These are phyloP conservation scores for Diaporthe ilicicola DNA, from an alignment of 2,329 filamentous ascomycete genomes.

Conservation along the genomic window DNA sequence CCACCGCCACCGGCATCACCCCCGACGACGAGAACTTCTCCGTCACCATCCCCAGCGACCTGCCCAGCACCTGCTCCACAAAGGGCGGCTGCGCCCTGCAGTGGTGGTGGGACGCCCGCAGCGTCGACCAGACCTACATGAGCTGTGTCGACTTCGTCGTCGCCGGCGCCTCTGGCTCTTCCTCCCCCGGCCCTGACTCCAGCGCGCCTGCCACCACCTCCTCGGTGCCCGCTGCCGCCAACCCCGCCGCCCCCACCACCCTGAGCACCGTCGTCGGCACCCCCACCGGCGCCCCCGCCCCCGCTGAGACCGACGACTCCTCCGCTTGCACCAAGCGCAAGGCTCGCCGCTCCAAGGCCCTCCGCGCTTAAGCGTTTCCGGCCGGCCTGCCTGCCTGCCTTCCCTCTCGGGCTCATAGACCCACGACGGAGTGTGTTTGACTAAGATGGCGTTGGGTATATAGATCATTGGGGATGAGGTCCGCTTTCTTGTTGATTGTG, in stretches of 20 bases:
- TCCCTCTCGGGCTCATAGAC: no score
- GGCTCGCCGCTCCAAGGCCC: slow-evolving; percentile 2
- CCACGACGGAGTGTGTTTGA: not conserved
- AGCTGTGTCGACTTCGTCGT: slow-evolving; percentile 60
- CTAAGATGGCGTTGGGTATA: not conserved
- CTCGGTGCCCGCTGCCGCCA: slow-evolving; percentile 10
- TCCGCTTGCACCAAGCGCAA: slow-evolving; percentile 14
- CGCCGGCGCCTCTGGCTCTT: slow-evolving; percentile 15
- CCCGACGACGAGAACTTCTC: slow-evolving; percentile 57
- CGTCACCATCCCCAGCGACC: slow-evolving; percentile 61
- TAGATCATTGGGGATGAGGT: not conserved
- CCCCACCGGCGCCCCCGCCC: not conserved
- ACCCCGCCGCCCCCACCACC: slow-evolving; percentile 18
- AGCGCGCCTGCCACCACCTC: not conserved
- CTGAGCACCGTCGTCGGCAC: slow-evolving; percentile 25
- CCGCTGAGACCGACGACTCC: not conserved
- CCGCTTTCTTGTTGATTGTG: slow-evolving; percentile 4
- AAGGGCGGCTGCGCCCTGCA: slow-evolving; percentile 60
- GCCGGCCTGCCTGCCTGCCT: not conserved
- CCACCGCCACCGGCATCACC: slow-evolving; percentile 51
- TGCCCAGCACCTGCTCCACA: slow-evolving; percentile 52
- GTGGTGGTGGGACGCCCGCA: slow-evolving; percentile 61
- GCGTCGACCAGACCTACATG: slow-evolving; percentile 61
- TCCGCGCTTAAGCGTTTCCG: slow-evolving; percentile 1
- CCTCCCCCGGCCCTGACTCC: slow-evolving; percentile 2